Evolutionary conservation across 305 asterid genomes (phyloP).

Genomic region (Andrographis paniculata): DNA sequence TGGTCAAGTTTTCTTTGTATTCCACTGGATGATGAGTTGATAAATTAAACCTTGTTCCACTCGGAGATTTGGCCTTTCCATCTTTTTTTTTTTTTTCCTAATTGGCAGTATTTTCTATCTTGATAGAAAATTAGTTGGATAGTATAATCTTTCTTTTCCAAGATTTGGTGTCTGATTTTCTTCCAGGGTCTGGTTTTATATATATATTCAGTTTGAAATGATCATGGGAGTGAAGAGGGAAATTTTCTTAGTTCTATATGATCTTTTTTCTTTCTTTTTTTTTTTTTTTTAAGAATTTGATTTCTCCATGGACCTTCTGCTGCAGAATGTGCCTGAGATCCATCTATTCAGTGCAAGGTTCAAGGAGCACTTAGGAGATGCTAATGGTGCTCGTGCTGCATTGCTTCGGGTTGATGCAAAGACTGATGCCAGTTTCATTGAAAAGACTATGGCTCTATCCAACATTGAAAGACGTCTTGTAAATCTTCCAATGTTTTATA

Average conservation of each 20-base stretch:
- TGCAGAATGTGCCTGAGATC: slow-evolving; percentile 66
- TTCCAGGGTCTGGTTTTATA: background rate
- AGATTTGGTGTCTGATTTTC: background rate
- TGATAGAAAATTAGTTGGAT: slow-evolving; percentile 4
- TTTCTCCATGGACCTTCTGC: slow-evolving; percentile 15
- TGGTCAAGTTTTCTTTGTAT: too few species aligned
- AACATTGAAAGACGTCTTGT: slow-evolving; percentile 89
- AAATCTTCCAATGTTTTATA: slow-evolving; percentile 21
- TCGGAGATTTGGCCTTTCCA: background rate
- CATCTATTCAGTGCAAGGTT: slow-evolving; percentile 73
- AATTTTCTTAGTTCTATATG: background rate
- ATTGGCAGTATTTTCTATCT: background rate
- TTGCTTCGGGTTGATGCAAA: slow-evolving; percentile 33
- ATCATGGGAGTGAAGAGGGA: too few species aligned
- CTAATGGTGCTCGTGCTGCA: slow-evolving; percentile 60
- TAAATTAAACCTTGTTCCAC: slow-evolving; percentile 2
- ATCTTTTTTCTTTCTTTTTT: background rate
- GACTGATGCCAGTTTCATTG: slow-evolving; percentile 47
- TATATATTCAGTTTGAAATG: slow-evolving; percentile 1
- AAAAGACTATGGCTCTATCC: slow-evolving; percentile 43
- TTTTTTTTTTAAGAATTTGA: slow-evolving; percentile 25
- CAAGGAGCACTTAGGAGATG: slow-evolving; percentile 76
- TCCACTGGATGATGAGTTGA: too few species aligned
- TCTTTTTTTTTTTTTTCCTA: background rate
- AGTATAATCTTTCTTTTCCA: background rate